Percentiles rank a stretch among this genome's conserved stretches.
Conservation (phyloP, 1,284 basidiomycete species). For the Vanrija sp. region DNA sequence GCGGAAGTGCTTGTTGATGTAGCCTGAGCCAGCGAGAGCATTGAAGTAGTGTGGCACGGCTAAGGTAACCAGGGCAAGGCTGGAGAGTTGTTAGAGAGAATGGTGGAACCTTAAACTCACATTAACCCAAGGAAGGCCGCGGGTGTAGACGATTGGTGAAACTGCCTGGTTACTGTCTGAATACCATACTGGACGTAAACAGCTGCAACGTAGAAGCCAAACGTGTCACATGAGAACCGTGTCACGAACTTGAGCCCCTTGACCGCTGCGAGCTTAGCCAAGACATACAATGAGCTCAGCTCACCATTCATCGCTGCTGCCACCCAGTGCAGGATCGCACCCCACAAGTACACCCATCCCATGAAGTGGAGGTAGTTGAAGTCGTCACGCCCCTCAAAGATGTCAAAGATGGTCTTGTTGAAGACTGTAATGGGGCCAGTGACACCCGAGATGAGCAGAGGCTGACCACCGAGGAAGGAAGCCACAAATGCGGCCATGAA, state of each 20-base stretch:
- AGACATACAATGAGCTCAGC: slow-evolving; percentile 33
- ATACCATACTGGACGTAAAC: slow-evolving; percentile 80
- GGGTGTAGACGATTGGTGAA: slow-evolving; percentile 54
- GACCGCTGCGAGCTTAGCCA: slow-evolving; percentile 59
- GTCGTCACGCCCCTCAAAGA: slow-evolving; percentile 54
- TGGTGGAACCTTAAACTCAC: slow-evolving; percentile 20
- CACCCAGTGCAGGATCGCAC: slow-evolving; percentile 85
- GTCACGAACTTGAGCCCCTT: slow-evolving; percentile 83
- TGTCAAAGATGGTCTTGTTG: slow-evolving; percentile 84
- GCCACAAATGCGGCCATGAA: slow-evolving; percentile 92
- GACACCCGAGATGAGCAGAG: slow-evolving; percentile 87
- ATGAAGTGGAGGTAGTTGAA: slow-evolving; percentile 75
- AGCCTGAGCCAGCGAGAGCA: slow-evolving; percentile 59
- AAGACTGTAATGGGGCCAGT: slow-evolving; percentile 88
- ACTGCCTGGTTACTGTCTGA: slow-evolving; percentile 73
- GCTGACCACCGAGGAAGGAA: slow-evolving; percentile 83
- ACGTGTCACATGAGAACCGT: slow-evolving; percentile 85
- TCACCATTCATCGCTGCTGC: slow-evolving; percentile 77
- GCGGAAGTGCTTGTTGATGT: slow-evolving; percentile 68
- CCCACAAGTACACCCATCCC: slow-evolving; percentile 91
- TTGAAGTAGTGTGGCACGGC: slow-evolving; percentile 69
- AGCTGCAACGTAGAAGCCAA: slow-evolving; percentile 76
- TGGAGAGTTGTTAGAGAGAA: slow-evolving; percentile 25
- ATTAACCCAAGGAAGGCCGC: slow-evolving; percentile 65
- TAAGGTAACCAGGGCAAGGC: slow-evolving; percentile 72